Base-by-base conservation (phyloP, 2,329 filamentous ascomycete species). In the Neospermospora avenae region DNA sequence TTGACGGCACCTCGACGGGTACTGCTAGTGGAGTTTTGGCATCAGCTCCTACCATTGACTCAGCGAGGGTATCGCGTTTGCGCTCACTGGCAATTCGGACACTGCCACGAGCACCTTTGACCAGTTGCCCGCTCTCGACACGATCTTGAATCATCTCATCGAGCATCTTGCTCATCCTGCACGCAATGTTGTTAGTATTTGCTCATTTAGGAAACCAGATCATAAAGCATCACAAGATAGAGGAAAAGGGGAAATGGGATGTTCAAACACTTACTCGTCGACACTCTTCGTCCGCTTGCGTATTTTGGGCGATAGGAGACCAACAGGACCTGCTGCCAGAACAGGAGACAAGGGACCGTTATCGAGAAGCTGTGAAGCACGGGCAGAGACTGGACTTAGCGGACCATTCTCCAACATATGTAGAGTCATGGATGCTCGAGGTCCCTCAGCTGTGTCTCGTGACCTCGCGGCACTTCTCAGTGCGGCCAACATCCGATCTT, bases 81-180 rank as follows among this genome's bases (percentile, higher is more conserved):
- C 42, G 65, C 70, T 79, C 81, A 44, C 76, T 75, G 4, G 80
- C 78, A 37, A 89, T 72, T 52, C 85, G 83, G 54, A 91, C 82
- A 69, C 86, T 91, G 42, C 87, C 89, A 62, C 87, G 80, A 55
- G 77, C 77, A 55, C 86, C 82, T 69, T 89, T 85, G 31, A 90
- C 80, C 22, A 91, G 77, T 57, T 90, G 85, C 22, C 89, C 90
- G 55, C 81, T 85, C 68, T 95, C 90, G 56, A 96, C 89, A 60
- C 89, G 86, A 71, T 93, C 90, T 71, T 93, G 89, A 61, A 97
- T 95, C 93, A 98, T 97, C 76, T 96, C 91, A 70, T 98, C 93
- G 25, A 97, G 82, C 78, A 97, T 92, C 69, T 87, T 85, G 67
- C 90, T 96, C 86, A 97, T 93, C 75, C 28, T 31, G 11, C 28